Percentiles rank a stretch among this genome's conserved stretches.
phyloP scores from a whole-genome alignment of 2,329 filamentous ascomycete species.

The Sporothrix luriei region DNA sequence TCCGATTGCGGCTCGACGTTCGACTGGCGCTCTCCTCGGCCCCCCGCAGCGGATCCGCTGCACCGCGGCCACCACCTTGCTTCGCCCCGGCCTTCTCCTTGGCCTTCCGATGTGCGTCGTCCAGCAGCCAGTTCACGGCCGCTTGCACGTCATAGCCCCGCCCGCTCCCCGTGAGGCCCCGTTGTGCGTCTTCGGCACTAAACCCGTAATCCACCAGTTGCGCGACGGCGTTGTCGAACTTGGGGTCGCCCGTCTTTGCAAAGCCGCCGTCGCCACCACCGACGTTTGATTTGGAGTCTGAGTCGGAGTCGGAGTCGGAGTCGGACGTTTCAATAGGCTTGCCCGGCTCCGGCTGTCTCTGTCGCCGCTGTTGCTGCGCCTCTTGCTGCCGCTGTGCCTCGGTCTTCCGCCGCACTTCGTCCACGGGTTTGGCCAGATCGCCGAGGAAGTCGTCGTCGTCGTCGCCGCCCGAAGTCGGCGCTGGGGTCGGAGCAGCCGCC shows the following conservation, averaged over 20 bases:
- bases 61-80: constrained; percentile 37
- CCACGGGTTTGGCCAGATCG: constrained; percentile 65
- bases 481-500: constrained; percentile 35
- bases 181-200: constrained; percentile 75
- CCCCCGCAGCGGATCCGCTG: not conserved
- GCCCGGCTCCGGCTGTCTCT: constrained; percentile 53
- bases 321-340: constrained; percentile 58
- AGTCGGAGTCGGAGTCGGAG: constrained; percentile 52
- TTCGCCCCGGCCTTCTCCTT: constrained; percentile 65
- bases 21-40: not conserved
- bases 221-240: constrained; percentile 77
- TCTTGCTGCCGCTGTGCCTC: constrained; percentile 40
- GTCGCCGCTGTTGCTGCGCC: constrained; percentile 41
- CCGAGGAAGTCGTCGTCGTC: constrained; percentile 69
- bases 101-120: constrained; percentile 84
- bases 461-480: constrained; percentile 39
- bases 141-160: constrained; percentile 79
- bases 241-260: constrained; percentile 54
- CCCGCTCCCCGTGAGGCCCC: constrained; percentile 78
- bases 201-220: constrained; percentile 97
- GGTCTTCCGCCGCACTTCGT: constrained; percentile 59
- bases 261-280: constrained; percentile 27
- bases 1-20: constrained; percentile 3
- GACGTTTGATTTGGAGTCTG: constrained; percentile 46
- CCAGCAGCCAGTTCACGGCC: constrained; percentile 85